Base-by-base conservation (phyloP, 73 alveolate species). In the Durusdinium trenchii region DNA sequence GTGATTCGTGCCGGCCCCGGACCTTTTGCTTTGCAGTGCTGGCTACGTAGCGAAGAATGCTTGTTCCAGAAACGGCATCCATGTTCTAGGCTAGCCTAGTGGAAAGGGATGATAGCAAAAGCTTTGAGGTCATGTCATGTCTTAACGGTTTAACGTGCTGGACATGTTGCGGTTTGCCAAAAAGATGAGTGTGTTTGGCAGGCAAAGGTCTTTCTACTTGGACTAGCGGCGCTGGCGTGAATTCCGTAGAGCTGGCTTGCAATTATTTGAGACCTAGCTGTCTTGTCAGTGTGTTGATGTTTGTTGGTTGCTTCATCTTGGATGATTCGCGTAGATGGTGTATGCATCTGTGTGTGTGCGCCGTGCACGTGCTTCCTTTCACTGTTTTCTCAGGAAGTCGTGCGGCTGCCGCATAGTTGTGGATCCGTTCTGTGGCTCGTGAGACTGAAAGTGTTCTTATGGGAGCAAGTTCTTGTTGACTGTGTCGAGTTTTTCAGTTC, bases 381-480 rank as follows among this genome's bases (percentile, higher is more conserved):
- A 5, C 52, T 18, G 26, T n/a, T n/a, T n/a, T 52, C 60, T 45
- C 47, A 73, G 90, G 98, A 71, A 93, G 52, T 75, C 98, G 6
- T 75, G 82, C 5, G 98, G 98, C 48, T 47, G 73, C 92, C 60
- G 38, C 50, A 38, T 54, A 7, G 98, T 93, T 3, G 98, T 93
- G 76, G 98, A 93, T 51, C 98, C 98, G 28, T 93, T 93, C n/a
- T 93, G 98, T 73, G 90, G 91, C 98, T 90, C 47, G 86, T n/a
- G n/a, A n/a, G n/a, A n/a, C n/a, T n/a, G n/a, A n/a, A n/a, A n/a
- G n/a, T n/a, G n/a, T n/a, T n/a, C n/a, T n/a, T n/a, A n/a, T n/a
- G n/a, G n/a, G n/a, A n/a, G n/a, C n/a, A n/a, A n/a, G n/a, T n/a
- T n/a, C n/a, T n/a, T n/a, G n/a, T n/a, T n/a, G n/a, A n/a, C n/a